A percentile compares a stretch with the other conserved stretches of the same genome.
Evolutionary conservation across 2,329 filamentous ascomycete species (phyloP).

Genomic region (Colletotrichum sansevieriae): DNA sequence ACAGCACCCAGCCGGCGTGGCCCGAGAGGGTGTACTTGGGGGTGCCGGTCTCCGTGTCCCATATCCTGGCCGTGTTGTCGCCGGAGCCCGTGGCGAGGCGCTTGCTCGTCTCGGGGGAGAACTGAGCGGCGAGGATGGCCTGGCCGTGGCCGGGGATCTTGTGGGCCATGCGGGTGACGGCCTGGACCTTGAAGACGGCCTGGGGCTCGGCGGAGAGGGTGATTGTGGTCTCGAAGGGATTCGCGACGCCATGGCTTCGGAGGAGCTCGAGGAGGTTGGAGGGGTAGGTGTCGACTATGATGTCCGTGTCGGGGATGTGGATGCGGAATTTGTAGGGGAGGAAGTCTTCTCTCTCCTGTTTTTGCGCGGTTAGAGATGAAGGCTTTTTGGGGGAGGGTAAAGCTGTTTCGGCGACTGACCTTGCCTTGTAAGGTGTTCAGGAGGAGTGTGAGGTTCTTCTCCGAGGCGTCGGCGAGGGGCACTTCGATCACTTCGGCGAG

Average conservation of each 20-base stretch:
- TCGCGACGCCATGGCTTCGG: conserved; percentile 68
- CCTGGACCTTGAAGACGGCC: conserved; percentile 92
- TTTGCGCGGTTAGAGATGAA: background rate
- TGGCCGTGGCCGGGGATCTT: conserved; percentile 92
- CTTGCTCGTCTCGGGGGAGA: conserved; percentile 83
- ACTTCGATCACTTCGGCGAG: conserved; percentile 78
- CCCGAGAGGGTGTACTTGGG: conserved; percentile 88
- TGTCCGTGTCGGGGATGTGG: conserved; percentile 66
- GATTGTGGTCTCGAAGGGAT: conserved; percentile 68
- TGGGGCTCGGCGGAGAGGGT: conserved; percentile 79
- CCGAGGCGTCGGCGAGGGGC: conserved; percentile 84
- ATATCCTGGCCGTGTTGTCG: conserved; percentile 91
- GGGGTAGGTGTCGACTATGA: conserved; percentile 69
- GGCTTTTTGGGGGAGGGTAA: background rate
- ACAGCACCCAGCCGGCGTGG: conserved; percentile 91
- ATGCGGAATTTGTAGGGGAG: conserved; percentile 73
- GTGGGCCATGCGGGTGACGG: conserved; percentile 89
- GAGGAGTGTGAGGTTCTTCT: conserved; percentile 89
- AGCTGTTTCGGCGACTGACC: conserved; percentile 58
- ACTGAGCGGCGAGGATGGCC: conserved; percentile 87
- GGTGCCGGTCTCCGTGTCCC: conserved; percentile 95
- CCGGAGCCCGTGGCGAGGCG: conserved; percentile 90
- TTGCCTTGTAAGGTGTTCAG: conserved; percentile 86
- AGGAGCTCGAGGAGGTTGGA: conserved; percentile 67
- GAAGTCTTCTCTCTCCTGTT: conserved; percentile 68